Percentiles rank a stretch among this genome's conserved stretches.
Conservation (phyloP, 805 yeast species). For the Wickerhamomyces sydowiorum region DNA sequence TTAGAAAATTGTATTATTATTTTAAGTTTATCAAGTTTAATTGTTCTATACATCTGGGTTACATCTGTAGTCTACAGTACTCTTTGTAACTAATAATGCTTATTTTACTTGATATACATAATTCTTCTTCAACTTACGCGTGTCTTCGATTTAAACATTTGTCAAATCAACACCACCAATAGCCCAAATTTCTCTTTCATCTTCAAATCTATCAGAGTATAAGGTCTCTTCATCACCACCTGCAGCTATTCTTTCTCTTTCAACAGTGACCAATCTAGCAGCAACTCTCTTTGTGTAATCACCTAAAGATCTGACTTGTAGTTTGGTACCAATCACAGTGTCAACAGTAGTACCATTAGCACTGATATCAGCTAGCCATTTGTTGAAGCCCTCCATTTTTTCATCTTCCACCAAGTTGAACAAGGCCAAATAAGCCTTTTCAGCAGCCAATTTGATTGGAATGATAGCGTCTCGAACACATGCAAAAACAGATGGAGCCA, state of each 20-base stretch:
- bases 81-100: neutral
- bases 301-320: conserved; percentile 68
- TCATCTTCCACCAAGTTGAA: conserved; percentile 70
- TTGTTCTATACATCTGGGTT: too few relatives aligned
- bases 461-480: conserved; percentile 84
- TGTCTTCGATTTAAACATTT: conserved; percentile 17
- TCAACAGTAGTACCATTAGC: conserved; percentile 30
- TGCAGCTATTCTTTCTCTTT: conserved; percentile 79
- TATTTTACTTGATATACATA: neutral
- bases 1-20: neutral
- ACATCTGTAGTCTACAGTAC: too few relatives aligned
- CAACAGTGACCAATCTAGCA: conserved; percentile 77
- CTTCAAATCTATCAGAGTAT: conserved; percentile 81
- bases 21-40: neutral
- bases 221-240: conserved; percentile 88
- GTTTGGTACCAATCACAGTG: conserved; percentile 38
- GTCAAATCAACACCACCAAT: conserved; percentile 62
- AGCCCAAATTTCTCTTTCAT: conserved; percentile 84
- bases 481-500: conserved; percentile 72
- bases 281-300: conserved; percentile 92
- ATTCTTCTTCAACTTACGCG: neutral
- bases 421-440: conserved; percentile 73
- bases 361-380: conserved; percentile 52
- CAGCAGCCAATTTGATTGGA: conserved; percentile 92
- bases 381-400: conserved; percentile 43